Evolutionary conservation across 2,329 filamentous ascomycete species (phyloP).

Genomic region (Phaeosphaeriaceae sp.): DNA sequence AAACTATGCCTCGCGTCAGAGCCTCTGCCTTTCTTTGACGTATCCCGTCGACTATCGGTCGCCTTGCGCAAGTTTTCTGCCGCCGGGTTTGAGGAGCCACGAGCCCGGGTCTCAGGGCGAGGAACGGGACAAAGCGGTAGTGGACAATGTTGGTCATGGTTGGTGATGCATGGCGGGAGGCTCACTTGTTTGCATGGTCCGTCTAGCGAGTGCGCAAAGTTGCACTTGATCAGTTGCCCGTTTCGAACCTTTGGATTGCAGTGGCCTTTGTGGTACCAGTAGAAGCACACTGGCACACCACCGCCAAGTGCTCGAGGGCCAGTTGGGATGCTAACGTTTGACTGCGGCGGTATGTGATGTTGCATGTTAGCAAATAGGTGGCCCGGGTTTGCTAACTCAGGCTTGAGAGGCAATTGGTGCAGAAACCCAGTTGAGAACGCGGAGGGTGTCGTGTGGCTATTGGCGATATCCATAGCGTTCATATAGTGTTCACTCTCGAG

Average conservation of each 20-base stretch:
- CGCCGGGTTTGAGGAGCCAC: background rate
- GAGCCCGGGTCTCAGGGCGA: background rate
- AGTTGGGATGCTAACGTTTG: conserved; percentile 5
- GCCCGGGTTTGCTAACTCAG: background rate
- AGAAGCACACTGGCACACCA: conserved; percentile 23
- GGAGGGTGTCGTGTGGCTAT: background rate
- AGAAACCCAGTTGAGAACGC: background rate
- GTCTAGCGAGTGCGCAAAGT: conserved; percentile 17
- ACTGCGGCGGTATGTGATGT: background rate
- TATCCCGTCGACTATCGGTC: background rate
- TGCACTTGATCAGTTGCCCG: conserved; percentile 5
- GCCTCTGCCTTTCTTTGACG: background rate
- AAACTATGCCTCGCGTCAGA: background rate
- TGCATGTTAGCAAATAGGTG: background rate
- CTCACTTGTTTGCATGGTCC: conserved; percentile 14
- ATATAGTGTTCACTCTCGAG: background rate
- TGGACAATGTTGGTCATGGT: conserved; percentile 12
- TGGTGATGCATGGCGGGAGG: conserved; percentile 8
- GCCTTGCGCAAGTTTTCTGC: background rate
- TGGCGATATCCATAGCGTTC: background rate
- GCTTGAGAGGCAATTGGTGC: background rate
- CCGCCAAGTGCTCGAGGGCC: conserved; percentile 1
- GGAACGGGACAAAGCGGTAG: conserved; percentile 24
- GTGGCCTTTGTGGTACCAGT: conserved; percentile 30
- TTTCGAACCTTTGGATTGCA: conserved; percentile 14